phyloP scores from a whole-genome alignment of 1,284 basidiomycete genomes.

The Rhodotorula glutinis region DNA sequence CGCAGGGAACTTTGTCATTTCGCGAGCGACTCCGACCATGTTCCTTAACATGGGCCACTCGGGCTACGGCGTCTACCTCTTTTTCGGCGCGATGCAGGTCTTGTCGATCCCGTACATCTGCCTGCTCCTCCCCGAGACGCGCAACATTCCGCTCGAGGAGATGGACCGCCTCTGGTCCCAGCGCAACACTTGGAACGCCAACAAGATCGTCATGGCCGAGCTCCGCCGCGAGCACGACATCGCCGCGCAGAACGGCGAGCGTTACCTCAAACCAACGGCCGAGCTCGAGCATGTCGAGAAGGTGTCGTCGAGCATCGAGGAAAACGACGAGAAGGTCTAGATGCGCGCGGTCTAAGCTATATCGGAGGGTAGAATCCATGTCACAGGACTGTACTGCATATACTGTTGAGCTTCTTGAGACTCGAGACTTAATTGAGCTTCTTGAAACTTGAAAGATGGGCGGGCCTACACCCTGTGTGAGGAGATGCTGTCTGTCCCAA shows the following conservation, averaged over 20 bases:
- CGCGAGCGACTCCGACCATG: conserved; percentile 42
- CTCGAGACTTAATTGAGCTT: too few relatives aligned
- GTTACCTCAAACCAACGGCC: conserved; percentile 21
- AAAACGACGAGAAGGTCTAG: background rate
- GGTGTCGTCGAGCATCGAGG: background rate
- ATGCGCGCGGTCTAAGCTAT: too few relatives aligned
- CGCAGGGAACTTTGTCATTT: conserved; percentile 41
- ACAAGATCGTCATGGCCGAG: conserved; percentile 37
- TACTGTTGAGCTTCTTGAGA: background rate
- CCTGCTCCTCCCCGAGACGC: conserved; percentile 41
- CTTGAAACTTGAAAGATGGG: too few relatives aligned
- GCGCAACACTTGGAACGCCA: conserved; percentile 33
- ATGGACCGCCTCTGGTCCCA: conserved; percentile 41
- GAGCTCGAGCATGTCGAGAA: conserved; percentile 4
- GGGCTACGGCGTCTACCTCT: conserved; percentile 43
- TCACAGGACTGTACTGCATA: background rate
- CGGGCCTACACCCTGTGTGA: too few relatives aligned
- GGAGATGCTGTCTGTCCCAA: too few relatives aligned
- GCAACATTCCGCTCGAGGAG: conserved; percentile 37
- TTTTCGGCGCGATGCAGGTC: conserved; percentile 48
- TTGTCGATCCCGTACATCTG: conserved; percentile 43
- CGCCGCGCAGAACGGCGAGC: background rate
- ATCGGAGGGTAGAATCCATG: background rate
- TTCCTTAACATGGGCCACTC: conserved; percentile 19
- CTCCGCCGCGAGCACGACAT: conserved; percentile 28